Evolutionary conservation across 345 rosid species (phyloP).

Genomic region (Eucalyptus pauciflora): DNA sequence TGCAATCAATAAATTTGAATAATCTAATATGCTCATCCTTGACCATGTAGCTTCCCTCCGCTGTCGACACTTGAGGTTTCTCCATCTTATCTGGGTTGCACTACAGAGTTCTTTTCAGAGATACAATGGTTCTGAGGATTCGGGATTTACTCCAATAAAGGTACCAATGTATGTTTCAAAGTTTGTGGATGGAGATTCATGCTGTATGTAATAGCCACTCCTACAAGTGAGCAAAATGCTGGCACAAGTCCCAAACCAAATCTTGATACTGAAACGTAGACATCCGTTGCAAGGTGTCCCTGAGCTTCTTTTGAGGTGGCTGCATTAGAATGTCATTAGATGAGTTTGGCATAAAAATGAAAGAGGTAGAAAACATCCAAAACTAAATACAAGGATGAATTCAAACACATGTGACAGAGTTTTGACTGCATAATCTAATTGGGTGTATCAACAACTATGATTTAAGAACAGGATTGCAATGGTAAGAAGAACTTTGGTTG

Average conservation of each 20-base stretch:
- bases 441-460: not conserved
- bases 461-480: not conserved
- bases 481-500: not conserved
- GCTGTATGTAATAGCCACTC: slow-evolving; percentile 55
- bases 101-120: not conserved
- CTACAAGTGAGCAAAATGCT: slow-evolving; percentile 63
- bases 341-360: not conserved
- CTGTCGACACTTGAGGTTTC: not conserved
- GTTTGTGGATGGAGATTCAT: slow-evolving; percentile 47
- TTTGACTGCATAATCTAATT: not conserved
- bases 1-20: not conserved
- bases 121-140: not conserved
- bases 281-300: slow-evolving; percentile 1
- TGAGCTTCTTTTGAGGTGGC: slow-evolving; percentile 30
- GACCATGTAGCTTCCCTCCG: not conserved
- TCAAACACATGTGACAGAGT: not conserved
- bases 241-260: slow-evolving; percentile 85
- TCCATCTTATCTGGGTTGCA: not conserved
- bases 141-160: slow-evolving; percentile 44
- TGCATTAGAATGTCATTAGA: slow-evolving; percentile 6
- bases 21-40: not conserved
- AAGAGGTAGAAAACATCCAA: not conserved
- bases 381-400: not conserved
- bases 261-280: slow-evolving; percentile 55
- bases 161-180: slow-evolving; percentile 42